Evolutionary conservation across 768 basidiomycete genomes (phyloP).

Genomic region (Lactarius evosmus): DNA sequence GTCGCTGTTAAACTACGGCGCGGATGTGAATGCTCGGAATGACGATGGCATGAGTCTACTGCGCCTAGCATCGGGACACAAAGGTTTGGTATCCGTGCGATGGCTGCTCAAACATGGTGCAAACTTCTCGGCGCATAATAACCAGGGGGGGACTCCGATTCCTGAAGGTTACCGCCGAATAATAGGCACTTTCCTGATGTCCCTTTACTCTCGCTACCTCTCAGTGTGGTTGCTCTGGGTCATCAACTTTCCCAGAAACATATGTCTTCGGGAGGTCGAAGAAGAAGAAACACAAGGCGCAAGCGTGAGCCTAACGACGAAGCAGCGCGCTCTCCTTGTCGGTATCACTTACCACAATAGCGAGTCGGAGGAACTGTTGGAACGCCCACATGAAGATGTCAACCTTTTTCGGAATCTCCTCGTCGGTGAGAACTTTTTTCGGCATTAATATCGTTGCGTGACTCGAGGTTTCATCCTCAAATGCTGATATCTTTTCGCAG

Average conservation of each 20-base stretch:
- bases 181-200: neutral
- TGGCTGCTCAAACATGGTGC: neutral
- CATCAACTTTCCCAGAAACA: too few species aligned
- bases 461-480: neutral
- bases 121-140: rapidly evolving
- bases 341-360: slow-evolving; percentile 19
- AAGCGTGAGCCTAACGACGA: neutral
- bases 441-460: too few species aligned
- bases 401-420: slow-evolving; percentile 18
- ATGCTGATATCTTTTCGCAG: slow-evolving; percentile 1
- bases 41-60: neutral
- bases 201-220: neutral
- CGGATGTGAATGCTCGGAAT: neutral
- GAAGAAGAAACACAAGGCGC: neutral
- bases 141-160: neutral
- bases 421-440: neutral
- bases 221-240: too few species aligned
- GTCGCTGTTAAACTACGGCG: neutral
- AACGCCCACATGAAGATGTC: slow-evolving; percentile 21
- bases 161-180: neutral
- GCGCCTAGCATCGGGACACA: neutral
- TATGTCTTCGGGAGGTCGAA: neutral
- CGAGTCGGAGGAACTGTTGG: neutral
- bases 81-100: neutral
- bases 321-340: slow-evolving; percentile 28